Evolutionary conservation across 2,329 filamentous ascomycete species (phyloP).

Genomic region (Atkinsonella hypoxylon): DNA sequence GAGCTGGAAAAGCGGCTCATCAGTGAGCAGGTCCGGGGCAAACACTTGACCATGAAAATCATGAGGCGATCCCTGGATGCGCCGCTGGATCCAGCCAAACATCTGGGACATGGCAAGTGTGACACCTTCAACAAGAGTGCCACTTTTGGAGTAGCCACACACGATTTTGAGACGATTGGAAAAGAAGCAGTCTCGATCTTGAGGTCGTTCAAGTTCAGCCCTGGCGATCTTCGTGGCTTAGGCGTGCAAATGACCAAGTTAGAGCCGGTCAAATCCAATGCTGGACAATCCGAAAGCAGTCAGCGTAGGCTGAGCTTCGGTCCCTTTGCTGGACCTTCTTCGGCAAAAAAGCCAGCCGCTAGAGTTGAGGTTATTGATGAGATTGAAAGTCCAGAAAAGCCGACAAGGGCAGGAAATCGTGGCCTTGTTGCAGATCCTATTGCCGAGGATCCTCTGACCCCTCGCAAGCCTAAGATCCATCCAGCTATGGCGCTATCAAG

Average conservation of each 20-base stretch:
- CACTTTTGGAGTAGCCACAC: conserved; percentile 72
- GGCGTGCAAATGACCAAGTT: conserved; percentile 91
- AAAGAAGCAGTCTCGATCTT: conserved; percentile 81
- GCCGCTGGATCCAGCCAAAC: conserved; percentile 82
- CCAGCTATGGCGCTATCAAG: conserved; percentile 40
- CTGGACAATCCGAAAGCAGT: conserved; percentile 47
- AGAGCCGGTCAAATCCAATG: conserved; percentile 56
- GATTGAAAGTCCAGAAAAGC: conserved; percentile 22
- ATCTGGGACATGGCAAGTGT: conserved; percentile 89
- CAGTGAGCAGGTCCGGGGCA: conserved; percentile 77
- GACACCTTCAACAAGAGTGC: conserved; percentile 88
- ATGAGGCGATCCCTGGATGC: conserved; percentile 82
- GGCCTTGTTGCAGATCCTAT: conserved; percentile 37
- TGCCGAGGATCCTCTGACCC: conserved; percentile 40
- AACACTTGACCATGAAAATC: conserved; percentile 83
- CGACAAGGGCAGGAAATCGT: conserved; percentile 17
- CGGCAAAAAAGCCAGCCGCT: conserved; percentile 25
- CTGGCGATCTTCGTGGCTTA: conserved; percentile 84
- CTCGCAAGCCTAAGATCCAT: conserved; percentile 38
- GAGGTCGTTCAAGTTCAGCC: conserved; percentile 69
- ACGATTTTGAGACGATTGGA: conserved; percentile 56
- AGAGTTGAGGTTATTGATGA: conserved; percentile 41
- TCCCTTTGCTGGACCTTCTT: conserved; percentile 28
- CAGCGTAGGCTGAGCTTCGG: conserved; percentile 71
- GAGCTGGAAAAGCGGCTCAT: conserved; percentile 73